Conservation (phyloP, 345 rosid species). For the Lepidium sativum region DNA sequence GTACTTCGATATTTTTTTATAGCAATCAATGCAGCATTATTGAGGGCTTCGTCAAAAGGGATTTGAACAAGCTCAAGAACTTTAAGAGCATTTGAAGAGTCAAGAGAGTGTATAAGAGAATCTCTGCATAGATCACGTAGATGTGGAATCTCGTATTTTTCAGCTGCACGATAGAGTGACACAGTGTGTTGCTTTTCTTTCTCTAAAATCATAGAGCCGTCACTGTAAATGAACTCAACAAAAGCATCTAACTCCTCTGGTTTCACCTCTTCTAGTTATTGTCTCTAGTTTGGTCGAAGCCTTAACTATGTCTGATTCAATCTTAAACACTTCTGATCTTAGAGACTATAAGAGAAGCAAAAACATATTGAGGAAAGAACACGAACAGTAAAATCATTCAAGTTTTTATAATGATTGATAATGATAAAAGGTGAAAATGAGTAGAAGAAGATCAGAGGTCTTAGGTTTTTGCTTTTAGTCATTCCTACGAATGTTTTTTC, state of each 20-base stretch:
- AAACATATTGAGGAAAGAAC: background rate
- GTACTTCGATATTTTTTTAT: background rate
- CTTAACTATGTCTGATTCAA: background rate
- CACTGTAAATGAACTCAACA: slow-evolving; percentile 5
- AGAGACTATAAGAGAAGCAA: background rate
- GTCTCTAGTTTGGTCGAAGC: background rate
- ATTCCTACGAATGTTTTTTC: too few relatives aligned
- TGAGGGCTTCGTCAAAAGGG: background rate
- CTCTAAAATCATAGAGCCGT: background rate
- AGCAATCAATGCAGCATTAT: background rate
- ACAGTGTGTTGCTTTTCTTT: background rate
- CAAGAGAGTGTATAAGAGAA: background rate
- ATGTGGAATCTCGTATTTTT: too few relatives aligned
- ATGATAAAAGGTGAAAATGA: background rate
- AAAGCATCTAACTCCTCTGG: background rate
- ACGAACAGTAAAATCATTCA: too few relatives aligned
- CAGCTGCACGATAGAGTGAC: background rate
- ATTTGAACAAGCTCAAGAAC: background rate
- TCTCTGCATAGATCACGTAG: background rate
- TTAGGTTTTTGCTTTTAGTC: too few relatives aligned
- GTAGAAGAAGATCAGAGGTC: too few relatives aligned
- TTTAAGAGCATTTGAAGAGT: background rate
- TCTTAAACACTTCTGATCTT: background rate
- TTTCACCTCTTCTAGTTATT: background rate
- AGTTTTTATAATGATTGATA: background rate